These are phyloP conservation scores for Yamadazyma kanchanaburiensis DNA, from an alignment of 1,139 yeast species.

Conservation along the genomic window DNA sequence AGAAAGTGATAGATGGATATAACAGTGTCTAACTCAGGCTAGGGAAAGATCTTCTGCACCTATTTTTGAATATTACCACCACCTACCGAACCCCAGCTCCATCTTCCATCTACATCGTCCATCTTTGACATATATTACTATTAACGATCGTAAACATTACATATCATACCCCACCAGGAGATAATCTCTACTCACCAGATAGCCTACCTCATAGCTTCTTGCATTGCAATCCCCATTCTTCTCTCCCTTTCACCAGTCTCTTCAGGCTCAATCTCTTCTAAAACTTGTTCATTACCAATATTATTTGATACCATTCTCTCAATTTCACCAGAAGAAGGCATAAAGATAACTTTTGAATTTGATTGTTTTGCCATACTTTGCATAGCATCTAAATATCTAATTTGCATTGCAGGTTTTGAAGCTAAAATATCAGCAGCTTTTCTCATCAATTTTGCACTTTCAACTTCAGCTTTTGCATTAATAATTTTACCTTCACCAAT, in stretches of 20 bases:
- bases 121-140: no score
- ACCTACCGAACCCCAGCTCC: no score
- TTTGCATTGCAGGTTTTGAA: conserved; percentile 77
- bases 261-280: conserved; percentile 13
- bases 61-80: no score
- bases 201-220: conserved; percentile 26
- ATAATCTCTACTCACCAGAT: no score
- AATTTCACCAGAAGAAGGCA: conserved; percentile 55
- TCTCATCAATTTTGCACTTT: conserved; percentile 73
- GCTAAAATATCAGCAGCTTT: conserved; percentile 77
- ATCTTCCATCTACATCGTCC: no score
- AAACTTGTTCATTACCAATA: conserved; percentile 16
- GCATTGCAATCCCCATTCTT: conserved; percentile 25
- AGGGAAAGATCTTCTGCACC: no score
- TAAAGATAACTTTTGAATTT: conserved; percentile 66
- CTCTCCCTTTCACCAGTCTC: conserved; percentile 11
- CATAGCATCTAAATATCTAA: conserved; percentile 77
- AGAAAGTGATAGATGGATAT: no score
- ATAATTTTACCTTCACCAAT: conserved; percentile 78
- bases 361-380: conserved; percentile 67
- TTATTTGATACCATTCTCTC: conserved; percentile 32
- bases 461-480: conserved; percentile 75
- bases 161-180: no score
- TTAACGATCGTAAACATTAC: no score
- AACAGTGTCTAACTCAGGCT: no score